phyloP scores from a whole-genome alignment of 148 eudicot genomes.

The Cornus florida region DNA sequence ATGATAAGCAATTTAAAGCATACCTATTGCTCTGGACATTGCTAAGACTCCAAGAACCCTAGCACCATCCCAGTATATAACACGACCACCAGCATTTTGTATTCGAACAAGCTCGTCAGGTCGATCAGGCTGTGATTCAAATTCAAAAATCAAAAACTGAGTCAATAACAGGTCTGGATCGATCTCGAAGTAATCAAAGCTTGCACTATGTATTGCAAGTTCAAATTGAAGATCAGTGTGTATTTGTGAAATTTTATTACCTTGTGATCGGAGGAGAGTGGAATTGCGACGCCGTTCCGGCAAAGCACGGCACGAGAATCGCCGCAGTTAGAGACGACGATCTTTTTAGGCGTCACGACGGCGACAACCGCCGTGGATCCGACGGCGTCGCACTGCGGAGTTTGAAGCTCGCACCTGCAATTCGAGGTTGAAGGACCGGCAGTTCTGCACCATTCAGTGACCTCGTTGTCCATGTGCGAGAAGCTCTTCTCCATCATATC shows the following conservation, averaged over 20 bases:
- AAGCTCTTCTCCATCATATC: conserved; percentile 45
- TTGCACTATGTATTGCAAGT: too few relatives aligned
- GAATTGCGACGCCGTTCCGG: conserved; percentile 59
- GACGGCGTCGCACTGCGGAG: conserved; percentile 64
- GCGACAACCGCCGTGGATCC: conserved; percentile 88
- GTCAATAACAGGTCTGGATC: too few relatives aligned
- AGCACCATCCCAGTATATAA: conserved; percentile 81
- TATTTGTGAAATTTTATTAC: conserved; percentile 18
- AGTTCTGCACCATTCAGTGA: conserved; percentile 17
- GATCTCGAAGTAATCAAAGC: background rate
- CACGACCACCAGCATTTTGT: conserved; percentile 75
- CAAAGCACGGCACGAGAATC: conserved; percentile 84
- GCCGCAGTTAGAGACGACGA: conserved; percentile 74
- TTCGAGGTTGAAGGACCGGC: conserved; percentile 1
- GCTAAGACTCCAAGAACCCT: conserved; percentile 80
- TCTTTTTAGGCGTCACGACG: conserved; percentile 51
- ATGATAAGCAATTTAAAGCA: background rate
- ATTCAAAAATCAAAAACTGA: background rate
- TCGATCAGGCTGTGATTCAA: conserved; percentile 63
- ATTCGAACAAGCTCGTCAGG: conserved; percentile 72
- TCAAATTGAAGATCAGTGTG: background rate
- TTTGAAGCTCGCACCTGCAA: conserved; percentile 56
- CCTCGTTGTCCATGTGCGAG: conserved; percentile 54
- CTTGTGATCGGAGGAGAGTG: conserved; percentile 77
- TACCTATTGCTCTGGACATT: conserved; percentile 84